Evolutionary conservation across 1,139 yeast genomes (phyloP).

Genomic region (Candida pseudocylindracea): DNA sequence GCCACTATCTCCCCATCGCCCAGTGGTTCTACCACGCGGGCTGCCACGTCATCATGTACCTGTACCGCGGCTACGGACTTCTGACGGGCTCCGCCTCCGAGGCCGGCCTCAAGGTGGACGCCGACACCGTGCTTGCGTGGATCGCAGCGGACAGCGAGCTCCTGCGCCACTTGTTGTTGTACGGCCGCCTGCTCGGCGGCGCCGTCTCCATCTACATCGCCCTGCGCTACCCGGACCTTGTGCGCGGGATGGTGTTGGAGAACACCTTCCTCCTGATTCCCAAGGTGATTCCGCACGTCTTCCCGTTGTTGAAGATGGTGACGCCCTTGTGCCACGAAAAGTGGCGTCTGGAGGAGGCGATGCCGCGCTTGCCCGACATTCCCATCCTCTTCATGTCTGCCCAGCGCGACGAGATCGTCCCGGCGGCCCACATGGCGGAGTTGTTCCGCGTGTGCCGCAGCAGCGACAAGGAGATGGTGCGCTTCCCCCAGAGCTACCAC

Average conservation of each 20-base stretch:
- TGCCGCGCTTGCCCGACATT: conserved; percentile 26
- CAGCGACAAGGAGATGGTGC: conserved; percentile 20
- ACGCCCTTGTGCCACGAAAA: conserved; percentile 48
- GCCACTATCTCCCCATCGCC: conserved; percentile 75
- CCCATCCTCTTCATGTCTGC: conserved; percentile 65
- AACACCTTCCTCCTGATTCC: conserved; percentile 68
- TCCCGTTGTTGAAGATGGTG: conserved; percentile 42
- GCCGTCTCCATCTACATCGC: conserved; percentile 83
- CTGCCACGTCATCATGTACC: conserved; percentile 66
- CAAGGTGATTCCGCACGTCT: conserved; percentile 63
- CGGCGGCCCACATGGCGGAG: conserved; percentile 59
- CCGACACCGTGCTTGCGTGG: conserved; percentile 46
- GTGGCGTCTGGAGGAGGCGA: conserved; percentile 62
- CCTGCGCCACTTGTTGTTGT: conserved; percentile 35
- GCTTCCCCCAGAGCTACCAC: conserved; percentile 42
- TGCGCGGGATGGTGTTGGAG: conserved; percentile 54
- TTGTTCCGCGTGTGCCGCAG: conserved; percentile 29
- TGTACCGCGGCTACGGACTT: conserved; percentile 83
- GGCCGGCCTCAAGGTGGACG: conserved; percentile 62
- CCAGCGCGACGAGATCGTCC: conserved; percentile 69
- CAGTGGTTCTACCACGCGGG: conserved; percentile 40
- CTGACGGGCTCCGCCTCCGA: conserved; percentile 69
- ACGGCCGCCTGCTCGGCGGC: conserved; percentile 88
- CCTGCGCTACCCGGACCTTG: conserved; percentile 20
- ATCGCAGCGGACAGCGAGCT: conserved; percentile 27